Evolutionary conservation across 306 rosid genomes (phyloP), one percentile per base, ranked within the genome.

Genomic region (Amphicarpaea edgeworthii): DNA sequence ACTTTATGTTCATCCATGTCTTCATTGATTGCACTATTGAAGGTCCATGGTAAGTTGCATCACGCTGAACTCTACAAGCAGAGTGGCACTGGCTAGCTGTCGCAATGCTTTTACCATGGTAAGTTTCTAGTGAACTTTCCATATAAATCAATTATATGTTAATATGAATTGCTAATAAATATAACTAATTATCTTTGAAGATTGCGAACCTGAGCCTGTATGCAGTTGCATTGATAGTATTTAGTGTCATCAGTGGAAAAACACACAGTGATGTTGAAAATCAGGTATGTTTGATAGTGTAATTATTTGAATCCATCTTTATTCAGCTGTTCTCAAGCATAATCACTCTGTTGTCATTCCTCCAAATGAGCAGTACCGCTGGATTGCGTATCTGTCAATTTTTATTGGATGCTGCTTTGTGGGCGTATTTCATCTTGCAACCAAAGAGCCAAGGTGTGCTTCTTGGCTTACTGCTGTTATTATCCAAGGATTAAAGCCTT

Each of bases 21-120:
- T 38, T 74, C 24, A 14, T 46, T 68, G 40, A 53, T 71, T 72
- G 47, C 66, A 74, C 54, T 79, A 37, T 63, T 76, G 87, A 84
- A 93, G 98, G 98, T 90, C 98, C 72, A 92, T 95, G 98, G 83
- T 92, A 77, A 95, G 85, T 84, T 95, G 98, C 85, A 90, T 92
- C 62, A 95, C 98, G 1, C 83, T 92, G 79, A 92, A 90, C 85
- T 84, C 97, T 32, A 79, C 96, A 34, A 92, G 97, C 88, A 87
- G 98, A 87, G 97, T 92, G 76, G 96, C 87, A 50, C 85, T 95
- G 74, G 89, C 96, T 77, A 95, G 98, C 75, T 92, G 98, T 76
- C 97, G 98, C 65, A 95, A 95, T 80, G 97, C 97, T 76, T 94
- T 95, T 86, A 83, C 81, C 41, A 95, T 95, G 98, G 98, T 95